Conservation (phyloP, 192 early-diverging fungal species). For the Chytriomyces hyalinus region DNA sequence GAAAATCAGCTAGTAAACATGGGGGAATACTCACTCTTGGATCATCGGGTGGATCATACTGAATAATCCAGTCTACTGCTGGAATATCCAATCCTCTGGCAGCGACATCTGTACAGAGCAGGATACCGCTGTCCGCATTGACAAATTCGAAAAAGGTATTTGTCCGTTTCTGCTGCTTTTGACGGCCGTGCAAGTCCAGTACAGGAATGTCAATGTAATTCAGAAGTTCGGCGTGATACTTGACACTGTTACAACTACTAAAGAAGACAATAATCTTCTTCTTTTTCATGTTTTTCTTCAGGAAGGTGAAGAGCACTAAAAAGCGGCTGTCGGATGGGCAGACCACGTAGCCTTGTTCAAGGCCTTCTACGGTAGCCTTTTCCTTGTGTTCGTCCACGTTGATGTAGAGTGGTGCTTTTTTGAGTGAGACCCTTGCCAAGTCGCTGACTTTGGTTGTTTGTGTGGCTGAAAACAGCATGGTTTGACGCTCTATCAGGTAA, state of each 20-base stretch:
- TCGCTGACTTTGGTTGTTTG: conserved; percentile 99
- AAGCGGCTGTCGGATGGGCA: conserved; percentile 92
- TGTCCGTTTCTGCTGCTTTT: conserved; percentile 98
- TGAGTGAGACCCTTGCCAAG: conserved; percentile 96
- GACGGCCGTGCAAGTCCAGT: conserved; percentile 93
- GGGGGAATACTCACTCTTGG: conserved; percentile 64
- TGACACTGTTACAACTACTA: conserved; percentile 96
- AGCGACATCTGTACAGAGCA: conserved; percentile 97
- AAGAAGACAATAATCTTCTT: conserved; percentile 99
- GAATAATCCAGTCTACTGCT: conserved; percentile 98
- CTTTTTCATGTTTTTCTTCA: conserved; percentile 96
- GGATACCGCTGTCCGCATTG: conserved; percentile 91
- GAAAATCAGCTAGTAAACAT: neutral
- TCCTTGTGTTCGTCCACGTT: conserved; percentile 98
- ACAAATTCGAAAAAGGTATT: conserved; percentile 99
- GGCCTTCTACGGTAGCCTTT: conserved; percentile 89
- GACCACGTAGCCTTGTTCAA: conserved; percentile 98
- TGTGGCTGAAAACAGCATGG: conserved; percentile 98
- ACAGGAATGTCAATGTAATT: conserved; percentile 99
- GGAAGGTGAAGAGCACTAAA: conserved; percentile 97
- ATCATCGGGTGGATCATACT: conserved; percentile 99
- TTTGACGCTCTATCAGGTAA: conserved; percentile 78
- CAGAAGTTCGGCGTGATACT: conserved; percentile 95
- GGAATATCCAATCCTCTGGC: conserved; percentile 98
- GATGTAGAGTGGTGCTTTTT: conserved; percentile 96